Evolutionary conservation across 257 asterid species (phyloP).

Genomic region (Ilex aquifolium): DNA sequence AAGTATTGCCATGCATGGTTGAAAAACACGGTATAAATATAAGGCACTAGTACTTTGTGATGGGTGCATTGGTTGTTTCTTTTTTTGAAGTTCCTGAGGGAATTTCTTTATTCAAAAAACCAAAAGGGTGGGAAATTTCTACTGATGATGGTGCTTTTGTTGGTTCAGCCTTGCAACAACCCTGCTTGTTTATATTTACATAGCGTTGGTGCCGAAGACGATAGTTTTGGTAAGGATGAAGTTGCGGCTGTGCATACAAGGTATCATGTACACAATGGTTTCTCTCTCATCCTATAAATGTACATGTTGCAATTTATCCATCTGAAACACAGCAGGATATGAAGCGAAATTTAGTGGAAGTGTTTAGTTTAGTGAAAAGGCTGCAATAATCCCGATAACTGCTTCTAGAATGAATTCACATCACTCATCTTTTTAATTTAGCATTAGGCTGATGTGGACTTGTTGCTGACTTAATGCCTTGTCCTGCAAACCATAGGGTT

Average conservation of each 20-base stretch:
- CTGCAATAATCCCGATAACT: too few species aligned
- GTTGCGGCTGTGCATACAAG: constrained; percentile 94
- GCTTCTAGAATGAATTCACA: too few species aligned
- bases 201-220: constrained; percentile 84
- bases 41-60: neutral
- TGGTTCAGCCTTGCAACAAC: constrained; percentile 83
- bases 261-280: constrained; percentile 26
- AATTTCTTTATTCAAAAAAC: neutral
- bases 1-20: constrained; percentile 98
- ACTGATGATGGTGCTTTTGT: constrained; percentile 20
- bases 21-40: constrained; percentile 67
- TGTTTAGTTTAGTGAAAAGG: too few species aligned
- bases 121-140: neutral
- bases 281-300: neutral
- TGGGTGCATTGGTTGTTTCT: neutral
- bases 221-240: constrained; percentile 94
- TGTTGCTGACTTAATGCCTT: too few species aligned
- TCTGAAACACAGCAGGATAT: too few species aligned
- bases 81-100: neutral
- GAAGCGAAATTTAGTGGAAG: too few species aligned
- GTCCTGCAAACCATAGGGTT: too few species aligned
- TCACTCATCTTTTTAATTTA: too few species aligned
- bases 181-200: constrained; percentile 89
- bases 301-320: neutral
- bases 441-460: too few species aligned